A percentile compares a stretch with the other conserved stretches of the same genome.
Evolutionary conservation across 1,284 basidiomycete genomes (phyloP).

Genomic region (Cryptococcus depauperatus): DNA sequence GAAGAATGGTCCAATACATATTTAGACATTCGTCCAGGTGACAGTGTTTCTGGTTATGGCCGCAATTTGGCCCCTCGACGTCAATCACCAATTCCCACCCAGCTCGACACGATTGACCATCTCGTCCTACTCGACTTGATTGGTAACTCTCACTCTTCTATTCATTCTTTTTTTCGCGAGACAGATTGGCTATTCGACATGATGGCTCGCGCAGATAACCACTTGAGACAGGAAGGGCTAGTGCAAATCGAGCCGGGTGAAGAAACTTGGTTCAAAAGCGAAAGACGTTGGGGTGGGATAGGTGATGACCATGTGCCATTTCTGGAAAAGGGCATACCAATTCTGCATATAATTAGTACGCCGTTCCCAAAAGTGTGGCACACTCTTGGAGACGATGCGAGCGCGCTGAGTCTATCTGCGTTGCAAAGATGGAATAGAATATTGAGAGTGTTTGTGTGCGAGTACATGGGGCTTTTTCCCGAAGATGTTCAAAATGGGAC

Average conservation of each 20-base stretch:
- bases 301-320: constrained; percentile 96
- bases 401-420: constrained; percentile 75
- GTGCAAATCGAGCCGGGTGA: constrained; percentile 24
- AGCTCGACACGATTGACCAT: constrained; percentile 74
- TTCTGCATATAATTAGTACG: constrained; percentile 81
- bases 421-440: constrained; percentile 85
- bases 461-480: constrained; percentile 67
- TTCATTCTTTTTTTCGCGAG: constrained; percentile 72
- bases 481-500: no score
- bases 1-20: constrained; percentile 69
- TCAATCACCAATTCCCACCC: constrained; percentile 52
- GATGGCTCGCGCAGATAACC: constrained; percentile 58
- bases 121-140: constrained; percentile 83
- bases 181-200: constrained; percentile 86
- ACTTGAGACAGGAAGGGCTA: constrained; percentile 46
- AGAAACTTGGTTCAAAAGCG: constrained; percentile 33
- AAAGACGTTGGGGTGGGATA: constrained; percentile 53
- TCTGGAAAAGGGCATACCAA: constrained; percentile 68
- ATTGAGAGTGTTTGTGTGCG: constrained; percentile 75
- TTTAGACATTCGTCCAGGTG: constrained; percentile 53
- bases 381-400: constrained; percentile 77
- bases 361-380: constrained; percentile 95
- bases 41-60: no score
- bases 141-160: constrained; percentile 61
- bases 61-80: constrained; percentile 53